Percentiles rank a stretch among this genome's conserved stretches.
These are phyloP conservation scores for Musa itinerans DNA, from an alignment of 176 grass and related monocot genomes.

Conservation along the genomic window DNA sequence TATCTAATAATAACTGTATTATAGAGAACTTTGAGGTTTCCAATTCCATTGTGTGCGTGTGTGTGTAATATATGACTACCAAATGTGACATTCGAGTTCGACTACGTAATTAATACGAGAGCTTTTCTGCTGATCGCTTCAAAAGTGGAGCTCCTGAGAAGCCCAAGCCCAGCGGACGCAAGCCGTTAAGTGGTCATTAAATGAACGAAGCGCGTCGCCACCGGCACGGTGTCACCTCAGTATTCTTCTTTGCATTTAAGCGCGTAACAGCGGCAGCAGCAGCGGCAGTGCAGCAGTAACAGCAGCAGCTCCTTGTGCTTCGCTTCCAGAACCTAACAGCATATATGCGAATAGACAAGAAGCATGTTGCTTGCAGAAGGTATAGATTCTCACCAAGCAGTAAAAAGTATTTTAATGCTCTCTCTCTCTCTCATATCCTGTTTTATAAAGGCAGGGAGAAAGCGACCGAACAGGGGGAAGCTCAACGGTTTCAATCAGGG, in stretches of 20 bases:
- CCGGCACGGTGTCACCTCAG: not conserved
- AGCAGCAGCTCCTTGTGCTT: not conserved
- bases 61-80: no score
- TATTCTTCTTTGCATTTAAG: not conserved
- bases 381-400: not conserved
- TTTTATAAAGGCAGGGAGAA: not conserved
- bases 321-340: not conserved
- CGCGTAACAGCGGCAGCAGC: not conserved
- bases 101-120: no score
- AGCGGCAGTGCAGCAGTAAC: not conserved
- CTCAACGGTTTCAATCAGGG: not conserved
- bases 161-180: no score
- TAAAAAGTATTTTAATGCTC: conserved; percentile 2
- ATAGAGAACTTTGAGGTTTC: no score
- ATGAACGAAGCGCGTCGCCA: not conserved
- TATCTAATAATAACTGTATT: no score
- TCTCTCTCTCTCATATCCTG: not conserved
- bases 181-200: not conserved
- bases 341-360: conserved; percentile 2
- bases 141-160: no score
- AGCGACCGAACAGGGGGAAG: conserved; percentile 2
- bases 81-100: no score
- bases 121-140: no score
- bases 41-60: no score
- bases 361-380: not conserved